A percentile compares a stretch with the other conserved stretches of the same genome.
phyloP scores from a whole-genome alignment of 1,139 yeast species.

The Sugiyamaella xylanicola region DNA sequence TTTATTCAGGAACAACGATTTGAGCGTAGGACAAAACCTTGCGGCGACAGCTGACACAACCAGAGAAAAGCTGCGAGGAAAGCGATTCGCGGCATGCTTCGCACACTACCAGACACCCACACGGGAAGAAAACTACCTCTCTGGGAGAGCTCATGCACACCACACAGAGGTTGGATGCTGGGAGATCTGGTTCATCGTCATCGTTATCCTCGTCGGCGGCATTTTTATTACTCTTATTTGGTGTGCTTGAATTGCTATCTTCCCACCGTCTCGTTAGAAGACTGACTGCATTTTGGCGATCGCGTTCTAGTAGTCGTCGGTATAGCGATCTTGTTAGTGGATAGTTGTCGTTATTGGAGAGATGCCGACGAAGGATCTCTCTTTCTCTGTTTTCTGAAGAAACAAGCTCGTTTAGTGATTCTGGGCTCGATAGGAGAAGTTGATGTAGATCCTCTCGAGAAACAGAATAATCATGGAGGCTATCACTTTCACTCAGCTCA shows the following conservation, averaged over 20 bases:
- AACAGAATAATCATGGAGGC: background rate
- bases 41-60: slow-evolving; percentile 83
- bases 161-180: slow-evolving; percentile 54
- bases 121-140: slow-evolving; percentile 87
- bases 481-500: background rate
- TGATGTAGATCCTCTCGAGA: background rate
- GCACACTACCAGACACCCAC: slow-evolving; percentile 84
- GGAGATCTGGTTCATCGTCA: slow-evolving; percentile 2
- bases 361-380: slow-evolving; percentile 2
- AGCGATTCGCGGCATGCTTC: slow-evolving; percentile 76
- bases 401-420: background rate
- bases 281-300: background rate
- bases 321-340: slow-evolving; percentile 7
- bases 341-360: background rate
- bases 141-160: slow-evolving; percentile 76
- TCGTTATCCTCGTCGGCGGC: background rate
- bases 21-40: slow-evolving; percentile 54
- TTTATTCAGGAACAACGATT: slow-evolving; percentile 9
- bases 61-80: slow-evolving; percentile 69
- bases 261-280: background rate
- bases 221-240: too few relatives aligned
- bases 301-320: background rate
- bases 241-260: background rate
- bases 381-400: background rate
- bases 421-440: background rate